Conservation (phyloP, 306 rosid species). For the Prunus armeniaca region DNA sequence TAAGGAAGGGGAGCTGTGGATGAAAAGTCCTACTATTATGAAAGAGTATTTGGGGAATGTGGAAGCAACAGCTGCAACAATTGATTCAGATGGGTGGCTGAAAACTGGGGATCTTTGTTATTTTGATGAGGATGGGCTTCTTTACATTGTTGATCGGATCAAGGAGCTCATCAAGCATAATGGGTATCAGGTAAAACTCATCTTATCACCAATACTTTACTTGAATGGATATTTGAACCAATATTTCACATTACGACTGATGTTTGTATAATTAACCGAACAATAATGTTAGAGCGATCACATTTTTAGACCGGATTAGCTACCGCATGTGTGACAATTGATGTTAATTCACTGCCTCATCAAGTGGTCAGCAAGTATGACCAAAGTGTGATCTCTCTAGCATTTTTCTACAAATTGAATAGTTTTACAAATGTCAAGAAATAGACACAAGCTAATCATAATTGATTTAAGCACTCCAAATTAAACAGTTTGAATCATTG, state of each 20-base stretch:
- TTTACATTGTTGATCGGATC: slow-evolving; percentile 65
- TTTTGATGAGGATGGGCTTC: slow-evolving; percentile 65
- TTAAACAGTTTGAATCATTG: neutral
- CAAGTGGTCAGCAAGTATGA: neutral
- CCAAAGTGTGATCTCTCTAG: neutral
- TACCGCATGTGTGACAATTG: too few relatives aligned
- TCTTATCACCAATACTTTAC: neutral
- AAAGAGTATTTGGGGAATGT: slow-evolving; percentile 67
- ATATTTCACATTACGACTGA: neutral
- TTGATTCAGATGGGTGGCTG: slow-evolving; percentile 71
- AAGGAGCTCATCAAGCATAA: slow-evolving; percentile 92
- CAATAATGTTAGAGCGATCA: neutral
- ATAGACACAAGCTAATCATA: too few relatives aligned
- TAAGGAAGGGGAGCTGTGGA: slow-evolving; percentile 78
- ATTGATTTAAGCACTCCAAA: neutral
- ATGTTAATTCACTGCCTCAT: too few relatives aligned
- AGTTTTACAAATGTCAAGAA: too few relatives aligned
- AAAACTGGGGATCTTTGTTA: slow-evolving; percentile 84
- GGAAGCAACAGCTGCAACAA: slow-evolving; percentile 62
- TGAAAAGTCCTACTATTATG: slow-evolving; percentile 72
- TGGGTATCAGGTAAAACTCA: slow-evolving; percentile 69
- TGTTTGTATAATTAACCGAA: too few relatives aligned
- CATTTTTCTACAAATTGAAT: too few relatives aligned
- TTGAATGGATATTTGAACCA: neutral
- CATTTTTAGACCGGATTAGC: too few relatives aligned